Percentiles rank a stretch among this genome's conserved stretches.
phyloP scores from a whole-genome alignment of 2,329 filamentous ascomycete species.

The Aureobasidium sp. region DNA sequence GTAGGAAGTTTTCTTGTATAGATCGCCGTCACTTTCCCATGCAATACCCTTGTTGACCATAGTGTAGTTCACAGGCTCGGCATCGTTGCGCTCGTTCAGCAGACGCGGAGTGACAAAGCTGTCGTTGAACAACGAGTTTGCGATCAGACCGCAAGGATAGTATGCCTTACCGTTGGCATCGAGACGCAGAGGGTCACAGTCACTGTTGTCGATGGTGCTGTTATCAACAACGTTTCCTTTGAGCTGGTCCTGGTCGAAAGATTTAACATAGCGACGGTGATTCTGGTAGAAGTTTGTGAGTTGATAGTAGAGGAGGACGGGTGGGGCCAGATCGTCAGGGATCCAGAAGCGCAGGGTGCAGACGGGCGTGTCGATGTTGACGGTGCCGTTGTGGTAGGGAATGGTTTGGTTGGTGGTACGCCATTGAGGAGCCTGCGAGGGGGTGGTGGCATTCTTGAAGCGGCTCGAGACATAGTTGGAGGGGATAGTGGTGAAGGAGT shows the following conservation, averaged over 20 bases:
- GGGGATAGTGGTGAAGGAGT: conserved; percentile 50
- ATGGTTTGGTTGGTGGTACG: conserved; percentile 16
- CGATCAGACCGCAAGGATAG: conserved; percentile 92
- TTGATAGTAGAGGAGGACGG: conserved; percentile 89
- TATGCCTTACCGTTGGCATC: conserved; percentile 56
- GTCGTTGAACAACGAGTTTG: conserved; percentile 96
- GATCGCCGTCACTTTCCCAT: conserved; percentile 72
- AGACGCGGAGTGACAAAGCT: conserved; percentile 63
- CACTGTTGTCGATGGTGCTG: conserved; percentile 55
- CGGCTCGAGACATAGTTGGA: conserved; percentile 53
- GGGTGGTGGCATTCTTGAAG: conserved; percentile 52
- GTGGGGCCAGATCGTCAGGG: conserved; percentile 69
- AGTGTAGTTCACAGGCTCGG: conserved; percentile 49
- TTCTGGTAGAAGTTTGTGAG: conserved; percentile 99
- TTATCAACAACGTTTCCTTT: conserved; percentile 60
- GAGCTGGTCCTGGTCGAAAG: conserved; percentile 75
- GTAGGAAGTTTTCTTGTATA: conserved; percentile 69
- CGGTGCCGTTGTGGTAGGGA: conserved; percentile 22
- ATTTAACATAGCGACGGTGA: conserved; percentile 90
- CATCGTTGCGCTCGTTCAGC: conserved; percentile 44
- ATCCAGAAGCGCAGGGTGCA: conserved; percentile 76
- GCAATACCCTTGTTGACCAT: conserved; percentile 78
- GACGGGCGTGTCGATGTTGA: conserved; percentile 34
- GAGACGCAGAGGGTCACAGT: conserved; percentile 63
- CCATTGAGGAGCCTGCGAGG: conserved; percentile 25